Conservation (phyloP, 495 filamentous ascomycete genomes). For the Talaromyces adpressus region DNA sequence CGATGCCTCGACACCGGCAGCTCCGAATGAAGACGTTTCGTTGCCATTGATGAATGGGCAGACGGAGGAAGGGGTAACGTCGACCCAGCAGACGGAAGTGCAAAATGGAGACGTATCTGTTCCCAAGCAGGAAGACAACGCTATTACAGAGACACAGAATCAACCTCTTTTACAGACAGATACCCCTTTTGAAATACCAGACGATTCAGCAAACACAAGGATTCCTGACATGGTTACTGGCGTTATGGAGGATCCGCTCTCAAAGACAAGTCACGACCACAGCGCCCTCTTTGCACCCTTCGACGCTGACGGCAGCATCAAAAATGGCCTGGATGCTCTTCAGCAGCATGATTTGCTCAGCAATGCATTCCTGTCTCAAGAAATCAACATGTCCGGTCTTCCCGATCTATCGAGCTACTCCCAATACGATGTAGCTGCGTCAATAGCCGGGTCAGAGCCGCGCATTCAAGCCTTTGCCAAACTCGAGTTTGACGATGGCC, state of each 20-base stretch:
- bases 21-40: neutral
- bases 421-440: conserved; percentile 23
- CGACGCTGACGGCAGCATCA: conserved; percentile 27
- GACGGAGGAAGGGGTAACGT: neutral
- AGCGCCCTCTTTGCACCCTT: conserved; percentile 31
- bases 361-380: conserved; percentile 34
- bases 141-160: neutral
- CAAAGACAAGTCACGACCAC: conserved; percentile 5
- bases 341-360: conserved; percentile 37
- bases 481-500: conserved; percentile 62
- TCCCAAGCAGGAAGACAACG: neutral
- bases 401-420: conserved; percentile 7
- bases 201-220: conserved; percentile 11
- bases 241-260: conserved; percentile 10
- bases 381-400: conserved; percentile 16
- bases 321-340: conserved; percentile 31
- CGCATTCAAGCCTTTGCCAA: conserved; percentile 60
- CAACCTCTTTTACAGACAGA: neutral
- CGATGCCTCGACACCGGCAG: conserved; percentile 5
- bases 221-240: conserved; percentile 10
- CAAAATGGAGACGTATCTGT: neutral
- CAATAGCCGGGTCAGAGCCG: conserved; percentile 38
- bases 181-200: conserved; percentile 13
- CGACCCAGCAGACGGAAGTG: neutral
- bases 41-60: neutral